phyloP scores from a whole-genome alignment of 345 rosid genomes.

The Xanthoceras sorbifolium region DNA sequence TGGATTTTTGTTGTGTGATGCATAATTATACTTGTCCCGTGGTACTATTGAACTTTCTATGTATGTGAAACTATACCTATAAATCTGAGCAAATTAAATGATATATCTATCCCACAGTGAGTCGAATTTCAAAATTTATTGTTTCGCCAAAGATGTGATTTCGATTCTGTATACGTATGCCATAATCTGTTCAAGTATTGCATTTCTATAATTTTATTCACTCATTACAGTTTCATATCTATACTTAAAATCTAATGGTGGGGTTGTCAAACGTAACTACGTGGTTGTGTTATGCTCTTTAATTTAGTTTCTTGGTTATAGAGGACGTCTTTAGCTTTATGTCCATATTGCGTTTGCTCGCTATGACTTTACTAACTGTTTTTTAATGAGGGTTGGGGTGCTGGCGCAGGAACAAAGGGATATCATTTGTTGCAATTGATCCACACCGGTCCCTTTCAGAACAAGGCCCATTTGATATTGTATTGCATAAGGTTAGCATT shows the following conservation, averaged over 20 bases:
- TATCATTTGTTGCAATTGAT: conserved; percentile 73
- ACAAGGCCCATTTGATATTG: conserved; percentile 84
- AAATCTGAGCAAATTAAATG: neutral
- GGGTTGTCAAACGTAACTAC: too few relatives aligned
- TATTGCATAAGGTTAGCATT: conserved; percentile 65
- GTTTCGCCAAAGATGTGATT: neutral
- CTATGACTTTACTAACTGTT: neutral
- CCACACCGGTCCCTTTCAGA: conserved; percentile 69
- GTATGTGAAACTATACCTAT: neutral
- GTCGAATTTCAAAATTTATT: neutral
- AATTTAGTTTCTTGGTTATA: too few relatives aligned
- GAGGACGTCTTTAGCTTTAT: too few relatives aligned
- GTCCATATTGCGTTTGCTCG: too few relatives aligned
- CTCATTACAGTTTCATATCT: too few relatives aligned
- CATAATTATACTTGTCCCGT: too few relatives aligned
- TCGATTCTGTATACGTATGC: too few relatives aligned
- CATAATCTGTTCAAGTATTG: too few relatives aligned
- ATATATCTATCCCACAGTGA: neutral
- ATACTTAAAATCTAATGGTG: neutral
- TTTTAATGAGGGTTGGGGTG: neutral
- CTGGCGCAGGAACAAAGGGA: conserved; percentile 49
- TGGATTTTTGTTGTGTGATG: neutral
- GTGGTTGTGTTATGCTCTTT: too few relatives aligned
- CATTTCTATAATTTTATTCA: too few relatives aligned
- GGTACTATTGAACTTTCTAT: neutral